Base-by-base conservation (phyloP, 2,329 filamentous ascomycete genomes). In the Mycogone perniciosa region DNA sequence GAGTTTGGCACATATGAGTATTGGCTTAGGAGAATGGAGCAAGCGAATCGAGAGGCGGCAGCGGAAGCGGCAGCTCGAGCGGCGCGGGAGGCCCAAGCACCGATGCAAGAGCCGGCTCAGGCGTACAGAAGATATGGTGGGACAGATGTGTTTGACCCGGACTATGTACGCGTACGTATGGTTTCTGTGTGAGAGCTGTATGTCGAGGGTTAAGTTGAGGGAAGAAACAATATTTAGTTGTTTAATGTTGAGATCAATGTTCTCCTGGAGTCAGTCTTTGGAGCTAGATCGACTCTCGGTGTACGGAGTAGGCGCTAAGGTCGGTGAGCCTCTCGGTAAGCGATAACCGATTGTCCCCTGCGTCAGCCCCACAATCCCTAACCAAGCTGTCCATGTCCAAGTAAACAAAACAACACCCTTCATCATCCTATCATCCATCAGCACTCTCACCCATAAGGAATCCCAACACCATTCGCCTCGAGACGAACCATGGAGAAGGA, bases 11-110 rank as follows among this genome's bases (percentile, higher is more conserved):
- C 44, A 3, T 31, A 48, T 2, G 39, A 11, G 3, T 48, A 48
- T 27, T 51, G 50, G 50, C 27, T 48, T 9, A 42, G 44, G 2
- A 33, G 45, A 20, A 50, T 44, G 43, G 37, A 37, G 30, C 41
- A 45, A n/a, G 41, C 44, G 31, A 41, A 38, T 9, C 48, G 43
- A 8, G 43, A 46, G 26, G 43, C 26, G 5, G 48, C 43, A 3
- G 43, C 35, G 8, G 48, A 33, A 34, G 44, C 31, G 43, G 42
- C 40, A n/a, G 6, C 41, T 9, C 35, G 35, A 9, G 30, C 29
- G 10, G 48, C 5, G 7, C 11, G 26, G 26, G 10, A 26, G 20
- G 39, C 35, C 11, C 44, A 43, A 13, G 42, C 35, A 31, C 31
- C 31, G 8, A 20, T 46, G 13, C 43, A 34, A 20, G 37, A 37